phyloP scores from a whole-genome alignment of 805 yeast species.

The Ogataea populi-albae region DNA sequence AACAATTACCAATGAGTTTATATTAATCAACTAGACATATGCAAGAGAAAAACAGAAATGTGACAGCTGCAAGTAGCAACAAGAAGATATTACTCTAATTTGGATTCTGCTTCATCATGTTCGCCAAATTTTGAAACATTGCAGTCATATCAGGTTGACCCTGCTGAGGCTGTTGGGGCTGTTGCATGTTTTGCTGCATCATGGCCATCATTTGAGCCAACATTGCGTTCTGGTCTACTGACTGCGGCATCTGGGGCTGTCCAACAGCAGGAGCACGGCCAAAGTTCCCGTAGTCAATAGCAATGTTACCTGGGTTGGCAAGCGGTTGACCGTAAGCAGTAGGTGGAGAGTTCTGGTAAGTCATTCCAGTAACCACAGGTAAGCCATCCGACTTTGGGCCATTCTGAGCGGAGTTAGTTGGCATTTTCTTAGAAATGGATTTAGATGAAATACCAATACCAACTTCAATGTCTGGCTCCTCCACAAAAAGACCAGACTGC shows the following conservation, averaged over 20 bases:
- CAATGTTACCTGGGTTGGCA: conserved; percentile 23
- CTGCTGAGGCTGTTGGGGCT: conserved; percentile 14
- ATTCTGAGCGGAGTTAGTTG: conserved; percentile 80
- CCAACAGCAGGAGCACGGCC: conserved; percentile 5
- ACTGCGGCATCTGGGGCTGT: conserved; percentile 1
- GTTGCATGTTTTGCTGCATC: conserved; percentile 29
- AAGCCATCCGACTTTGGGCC: conserved; percentile 72
- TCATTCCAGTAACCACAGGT: conserved; percentile 15
- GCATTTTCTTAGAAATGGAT: conserved; percentile 88
- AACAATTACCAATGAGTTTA: too few species aligned
- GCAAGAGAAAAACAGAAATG: too few species aligned
- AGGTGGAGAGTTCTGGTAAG: conserved; percentile 14
- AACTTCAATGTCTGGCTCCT: conserved; percentile 96
- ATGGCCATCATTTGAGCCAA: conserved; percentile 35
- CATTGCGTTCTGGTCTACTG: conserved; percentile 27
- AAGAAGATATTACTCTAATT: background rate
- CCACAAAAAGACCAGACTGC: conserved; percentile 76
- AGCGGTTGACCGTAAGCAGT: conserved; percentile 12
- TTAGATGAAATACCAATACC: conserved; percentile 93
- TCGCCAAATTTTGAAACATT: conserved; percentile 36
- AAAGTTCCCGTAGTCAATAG: conserved; percentile 21
- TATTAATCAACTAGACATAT: too few species aligned
- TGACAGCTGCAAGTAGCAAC: too few species aligned
- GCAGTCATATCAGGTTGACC: conserved; percentile 32
- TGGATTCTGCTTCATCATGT: conserved; percentile 33